Evolutionary conservation across 2,329 filamentous ascomycete genomes (phyloP), one percentile per base, ranked within the genome.

Genomic region (Beauveria asiatica): DNA sequence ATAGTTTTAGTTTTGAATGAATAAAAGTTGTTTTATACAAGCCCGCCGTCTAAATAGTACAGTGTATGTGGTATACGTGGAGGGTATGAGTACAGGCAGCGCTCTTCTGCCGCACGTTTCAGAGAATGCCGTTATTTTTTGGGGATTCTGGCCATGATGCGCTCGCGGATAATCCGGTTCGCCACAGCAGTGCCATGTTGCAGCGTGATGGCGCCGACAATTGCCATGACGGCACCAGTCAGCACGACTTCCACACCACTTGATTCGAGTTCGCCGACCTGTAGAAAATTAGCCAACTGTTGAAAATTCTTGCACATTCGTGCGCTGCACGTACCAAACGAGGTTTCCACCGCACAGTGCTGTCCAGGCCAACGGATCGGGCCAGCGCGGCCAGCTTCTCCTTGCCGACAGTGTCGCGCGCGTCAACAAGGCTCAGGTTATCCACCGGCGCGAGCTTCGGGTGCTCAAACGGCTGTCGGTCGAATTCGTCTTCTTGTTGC

Each of bases 311-410:
- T 37, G 33, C 13, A 6, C 0, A 1, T 5, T 37, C 33, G 11
- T 13, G 2, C 5, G 33, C 33, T 16, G 33, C 0, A 72, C 84
- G 70, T 78, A 96, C 92, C 77, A 88, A 81, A 76, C 83, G 85
- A 30, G 94, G 94, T 73, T 89, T 90, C 94, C 94, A 97, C 75
- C 94, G 81, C 65, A 96, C 76, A 25, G 97, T 90, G 44, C 83
- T 81, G 61, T 83, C 75, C 68, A 99, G 70, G 0, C 90, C 89
- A 62, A 90, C 86, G 30, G 83, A 80, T 44, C 81, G 74, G 16
- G 88, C 93, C 62, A 99, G 73, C 59, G 76, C 76, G 39, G 85
- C 80, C 62, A 97, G 70, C 68, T 87, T 85, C 49, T 81, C 76
- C 70, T 87, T 86, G 60, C 83, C 79, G 54, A 90, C 77, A 5